Conservation (phyloP, 139 green algal genomes). For the Chlorella sp. region DNA sequence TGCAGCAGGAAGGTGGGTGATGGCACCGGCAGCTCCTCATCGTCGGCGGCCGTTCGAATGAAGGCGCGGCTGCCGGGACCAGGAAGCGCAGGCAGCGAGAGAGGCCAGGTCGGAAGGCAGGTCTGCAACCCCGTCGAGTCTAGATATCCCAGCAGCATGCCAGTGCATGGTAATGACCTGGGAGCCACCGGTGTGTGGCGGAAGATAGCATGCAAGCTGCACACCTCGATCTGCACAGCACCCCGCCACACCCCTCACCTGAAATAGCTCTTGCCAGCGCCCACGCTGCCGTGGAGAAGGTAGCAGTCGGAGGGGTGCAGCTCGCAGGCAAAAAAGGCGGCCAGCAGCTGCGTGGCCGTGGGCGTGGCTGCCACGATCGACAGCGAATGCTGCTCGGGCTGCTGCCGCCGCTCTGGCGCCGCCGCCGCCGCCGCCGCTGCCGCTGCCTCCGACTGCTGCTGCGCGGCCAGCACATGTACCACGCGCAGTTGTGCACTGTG, state of each 20-base stretch:
- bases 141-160: too few species aligned
- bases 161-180: too few species aligned
- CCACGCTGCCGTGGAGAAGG: constrained; percentile 78
- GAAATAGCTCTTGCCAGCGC: constrained; percentile 87
- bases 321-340: constrained; percentile 34
- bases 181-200: too few species aligned
- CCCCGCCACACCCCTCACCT: constrained; percentile 48
- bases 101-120: too few species aligned
- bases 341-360: constrained; percentile 34
- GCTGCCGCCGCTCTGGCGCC: not conserved
- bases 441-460: not conserved
- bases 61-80: constrained; percentile 74
- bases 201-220: too few species aligned
- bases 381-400: not conserved
- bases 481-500: too few species aligned
- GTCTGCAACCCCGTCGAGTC: too few species aligned
- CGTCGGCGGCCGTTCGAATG: constrained; percentile 68
- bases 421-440: not conserved
- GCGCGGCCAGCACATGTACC: not conserved
- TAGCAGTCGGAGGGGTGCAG: constrained; percentile 38
- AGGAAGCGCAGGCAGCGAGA: not conserved
- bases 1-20: constrained; percentile 91
- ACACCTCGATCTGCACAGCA: too few species aligned
- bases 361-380: constrained; percentile 32
- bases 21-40: constrained; percentile 75